phyloP scores from a whole-genome alignment of 2,329 filamentous ascomycete genomes.

The Apiospora phragmitis region DNA sequence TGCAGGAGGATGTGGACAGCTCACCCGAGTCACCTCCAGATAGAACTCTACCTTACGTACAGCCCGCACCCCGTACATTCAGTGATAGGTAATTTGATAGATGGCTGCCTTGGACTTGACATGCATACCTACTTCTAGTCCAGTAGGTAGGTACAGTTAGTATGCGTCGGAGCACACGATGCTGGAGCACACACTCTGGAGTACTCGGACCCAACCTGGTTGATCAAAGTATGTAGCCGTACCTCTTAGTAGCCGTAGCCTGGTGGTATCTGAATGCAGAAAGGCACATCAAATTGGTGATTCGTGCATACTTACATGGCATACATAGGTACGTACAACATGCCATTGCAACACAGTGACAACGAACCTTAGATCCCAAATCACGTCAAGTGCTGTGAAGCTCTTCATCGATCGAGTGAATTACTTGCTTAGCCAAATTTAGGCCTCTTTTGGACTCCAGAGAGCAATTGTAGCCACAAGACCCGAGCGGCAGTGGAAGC shows the following conservation, averaged over 20 bases:
- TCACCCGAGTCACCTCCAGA: not conserved
- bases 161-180: not conserved
- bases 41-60: not conserved
- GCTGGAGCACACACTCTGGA: not conserved
- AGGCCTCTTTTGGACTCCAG: not conserved
- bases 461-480: slow-evolving; percentile 5
- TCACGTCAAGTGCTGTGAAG: not conserved
- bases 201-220: not conserved
- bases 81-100: not conserved
- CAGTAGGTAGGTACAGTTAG: too few species aligned
- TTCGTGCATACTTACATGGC: not conserved
- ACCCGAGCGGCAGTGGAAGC: not conserved
- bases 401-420: not conserved
- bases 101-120: too few species aligned
- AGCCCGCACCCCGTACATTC: not conserved
- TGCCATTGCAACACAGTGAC: not conserved
- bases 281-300: not conserved
- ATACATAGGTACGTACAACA: not conserved
- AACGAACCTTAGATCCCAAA: not conserved
- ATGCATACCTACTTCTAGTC: too few species aligned
- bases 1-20: slow-evolving; percentile 3
- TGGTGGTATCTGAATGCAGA: not conserved
- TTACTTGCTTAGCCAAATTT: not conserved
- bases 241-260: not conserved
- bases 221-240: too few species aligned